Conservation (phyloP, 2,329 filamentous ascomycete genomes). For the Beauveria sp. region DNA sequence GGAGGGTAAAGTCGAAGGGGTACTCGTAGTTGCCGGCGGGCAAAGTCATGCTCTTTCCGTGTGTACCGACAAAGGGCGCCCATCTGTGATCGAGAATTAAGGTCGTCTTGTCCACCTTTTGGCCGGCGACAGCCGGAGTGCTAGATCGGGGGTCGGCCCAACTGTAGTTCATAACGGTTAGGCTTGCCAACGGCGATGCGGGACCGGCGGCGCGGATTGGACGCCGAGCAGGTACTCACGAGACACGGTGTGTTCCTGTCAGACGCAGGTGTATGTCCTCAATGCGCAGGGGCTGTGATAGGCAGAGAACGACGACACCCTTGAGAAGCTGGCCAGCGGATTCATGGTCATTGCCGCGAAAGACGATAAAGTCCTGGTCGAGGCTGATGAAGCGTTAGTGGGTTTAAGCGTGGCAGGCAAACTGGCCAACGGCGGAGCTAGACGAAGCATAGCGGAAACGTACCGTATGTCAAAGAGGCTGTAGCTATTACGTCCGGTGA, state of each 20-base stretch:
- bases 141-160: slow-evolving; percentile 47
- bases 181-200: neutral
- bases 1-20: slow-evolving; percentile 68
- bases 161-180: slow-evolving; percentile 22
- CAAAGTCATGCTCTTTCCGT: slow-evolving; percentile 52
- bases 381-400: slow-evolving; percentile 41
- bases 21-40: slow-evolving; percentile 76
- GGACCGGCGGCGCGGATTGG: neutral
- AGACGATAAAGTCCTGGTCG: slow-evolving; percentile 71
- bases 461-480: slow-evolving; percentile 54
- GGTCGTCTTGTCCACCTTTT: slow-evolving; percentile 50
- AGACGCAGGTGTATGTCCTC: slow-evolving; percentile 68
- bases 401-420: slow-evolving; percentile 1
- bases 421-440: neutral
- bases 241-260: slow-evolving; percentile 57
- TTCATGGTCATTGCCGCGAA: slow-evolving; percentile 68
- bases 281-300: slow-evolving; percentile 60
- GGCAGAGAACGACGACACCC: slow-evolving; percentile 65
- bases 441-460: slow-evolving; percentile 16
- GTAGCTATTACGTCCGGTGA: slow-evolving; percentile 42
- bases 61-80: slow-evolving; percentile 53
- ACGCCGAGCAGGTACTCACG: slow-evolving; percentile 42
- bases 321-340: slow-evolving; percentile 68
- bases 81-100: slow-evolving; percentile 63
- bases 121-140: slow-evolving; percentile 50